Percentiles rank a stretch among this genome's conserved stretches.
phyloP scores from a whole-genome alignment of 2,329 filamentous ascomycete genomes.

The Westerdykella aurantiaca region DNA sequence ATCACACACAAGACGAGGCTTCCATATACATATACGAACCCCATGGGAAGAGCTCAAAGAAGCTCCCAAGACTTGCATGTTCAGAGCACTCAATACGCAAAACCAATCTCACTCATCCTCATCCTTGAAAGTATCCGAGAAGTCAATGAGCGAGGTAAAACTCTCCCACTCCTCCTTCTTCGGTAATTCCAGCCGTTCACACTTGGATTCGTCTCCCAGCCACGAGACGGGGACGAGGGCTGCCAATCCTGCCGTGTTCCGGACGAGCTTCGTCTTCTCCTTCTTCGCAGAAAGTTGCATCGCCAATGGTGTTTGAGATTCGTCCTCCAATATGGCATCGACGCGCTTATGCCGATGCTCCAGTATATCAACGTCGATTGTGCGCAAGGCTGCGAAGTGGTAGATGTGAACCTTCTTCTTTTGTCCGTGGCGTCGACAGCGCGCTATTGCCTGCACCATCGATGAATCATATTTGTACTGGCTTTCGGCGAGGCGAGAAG shows the following conservation, averaged over 20 bases:
- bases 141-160: slow-evolving; percentile 24
- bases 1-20: too few relatives aligned
- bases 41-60: too few relatives aligned
- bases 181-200: slow-evolving; percentile 9
- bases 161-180: slow-evolving; percentile 7
- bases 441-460: slow-evolving; percentile 60
- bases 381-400: slow-evolving; percentile 76
- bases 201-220: slow-evolving; percentile 12
- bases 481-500: slow-evolving; percentile 47
- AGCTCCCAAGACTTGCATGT: too few relatives aligned
- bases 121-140: slow-evolving; percentile 22
- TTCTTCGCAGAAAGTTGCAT: slow-evolving; percentile 4
- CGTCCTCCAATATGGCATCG: slow-evolving; percentile 11
- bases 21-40: too few relatives aligned
- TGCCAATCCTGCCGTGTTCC: slow-evolving; percentile 9
- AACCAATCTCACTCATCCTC: slow-evolving; percentile 7
- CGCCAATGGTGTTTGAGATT: background rate
- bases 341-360: slow-evolving; percentile 39
- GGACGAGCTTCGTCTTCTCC: slow-evolving; percentile 18
- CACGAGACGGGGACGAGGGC: slow-evolving; percentile 25
- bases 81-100: background rate
- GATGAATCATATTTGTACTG: slow-evolving; percentile 52
- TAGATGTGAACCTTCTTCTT: slow-evolving; percentile 54
- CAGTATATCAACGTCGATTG: slow-evolving; percentile 45
- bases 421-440: slow-evolving; percentile 55